Base-by-base conservation (phyloP, 805 yeast species). In the Lachancea dasiensis region DNA sequence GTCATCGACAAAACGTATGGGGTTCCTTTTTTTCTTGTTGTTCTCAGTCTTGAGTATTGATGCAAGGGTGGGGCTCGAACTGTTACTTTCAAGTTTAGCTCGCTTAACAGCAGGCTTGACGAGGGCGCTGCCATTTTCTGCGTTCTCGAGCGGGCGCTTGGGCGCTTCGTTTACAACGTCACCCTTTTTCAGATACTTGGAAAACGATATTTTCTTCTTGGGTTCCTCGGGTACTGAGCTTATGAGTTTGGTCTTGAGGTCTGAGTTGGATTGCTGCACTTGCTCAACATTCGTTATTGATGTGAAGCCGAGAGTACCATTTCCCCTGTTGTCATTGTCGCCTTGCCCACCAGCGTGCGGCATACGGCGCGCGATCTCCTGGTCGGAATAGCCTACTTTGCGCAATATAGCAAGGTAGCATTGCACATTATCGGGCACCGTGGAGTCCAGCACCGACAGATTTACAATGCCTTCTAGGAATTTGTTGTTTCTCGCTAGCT, bases 191-290 rank as follows among this genome's bases (percentile, higher is more conserved):
- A 57, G 31, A 36, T 59, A 59, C 34, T 50, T 57, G 1, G 61
- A 52, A 35, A 59, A 59, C 16, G 64, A 55, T n/a, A 59, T 56
- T 38, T 58, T 58, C 36, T 59, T 59, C 40, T 56, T 56, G 9
- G 49, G 47, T n/a, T 45, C 49, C 9, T 42, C 51, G n/a, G 51
- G 54, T 3, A 26, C 20, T 13, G 30, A 16, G 27, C 19, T 17
- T 34, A n/a, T 16, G 29, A 4, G 16, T 17, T 10, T 5, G 10
- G 13, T 28, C 31, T 28, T 16, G 21, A 17, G 22, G 16, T 19
- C 15, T 25, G 23, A 15, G 25, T 25, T 13, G 17, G 23, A 5
- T 28, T 31, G n/a, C 19, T 27, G 10, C 10, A n/a, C n/a, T n/a
- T n/a, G n/a, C n/a, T n/a, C n/a, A n/a, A n/a, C n/a, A n/a, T n/a